Percentiles rank a stretch among this genome's conserved stretches.
phyloP scores from a whole-genome alignment of 1,284 basidiomycete species.

The Tetrapyrgos nigripes region DNA sequence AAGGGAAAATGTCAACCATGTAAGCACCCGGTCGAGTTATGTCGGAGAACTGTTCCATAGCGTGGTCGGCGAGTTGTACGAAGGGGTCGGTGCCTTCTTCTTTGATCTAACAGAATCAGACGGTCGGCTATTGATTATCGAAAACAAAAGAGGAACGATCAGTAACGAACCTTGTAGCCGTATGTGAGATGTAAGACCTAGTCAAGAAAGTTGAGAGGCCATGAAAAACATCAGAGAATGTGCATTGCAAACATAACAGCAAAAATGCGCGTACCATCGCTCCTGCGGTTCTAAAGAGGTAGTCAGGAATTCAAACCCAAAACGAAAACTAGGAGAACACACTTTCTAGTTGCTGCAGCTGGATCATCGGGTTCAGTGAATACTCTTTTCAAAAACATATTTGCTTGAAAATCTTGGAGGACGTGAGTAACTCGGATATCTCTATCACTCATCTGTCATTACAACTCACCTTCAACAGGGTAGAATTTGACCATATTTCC shows the following conservation, averaged over 20 bases:
- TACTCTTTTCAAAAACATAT: constrained; percentile 16
- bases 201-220: not conserved
- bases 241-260: too few species aligned
- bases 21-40: constrained; percentile 16
- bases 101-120: constrained; percentile 4
- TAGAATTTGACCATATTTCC: constrained; percentile 15
- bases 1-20: constrained; percentile 14
- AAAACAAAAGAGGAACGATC: not conserved
- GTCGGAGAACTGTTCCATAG: constrained; percentile 15
- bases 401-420: constrained; percentile 19
- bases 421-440: too few species aligned
- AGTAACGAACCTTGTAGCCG: constrained; percentile 14
- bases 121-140: not conserved
- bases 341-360: constrained; percentile 12
- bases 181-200: constrained; percentile 17
- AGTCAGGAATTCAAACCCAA: not conserved
- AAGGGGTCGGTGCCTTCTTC: constrained; percentile 14
- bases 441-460: too few species aligned
- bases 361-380: constrained; percentile 10
- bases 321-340: not conserved
- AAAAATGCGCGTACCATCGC: constrained; percentile 9
- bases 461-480: constrained; percentile 14
- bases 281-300: constrained; percentile 10
- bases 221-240: not conserved
- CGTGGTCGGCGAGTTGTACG: constrained; percentile 13